Evolutionary conservation across 352 stramenopile species (phyloP).

Genomic region (Aphanomyces stellatus): DNA sequence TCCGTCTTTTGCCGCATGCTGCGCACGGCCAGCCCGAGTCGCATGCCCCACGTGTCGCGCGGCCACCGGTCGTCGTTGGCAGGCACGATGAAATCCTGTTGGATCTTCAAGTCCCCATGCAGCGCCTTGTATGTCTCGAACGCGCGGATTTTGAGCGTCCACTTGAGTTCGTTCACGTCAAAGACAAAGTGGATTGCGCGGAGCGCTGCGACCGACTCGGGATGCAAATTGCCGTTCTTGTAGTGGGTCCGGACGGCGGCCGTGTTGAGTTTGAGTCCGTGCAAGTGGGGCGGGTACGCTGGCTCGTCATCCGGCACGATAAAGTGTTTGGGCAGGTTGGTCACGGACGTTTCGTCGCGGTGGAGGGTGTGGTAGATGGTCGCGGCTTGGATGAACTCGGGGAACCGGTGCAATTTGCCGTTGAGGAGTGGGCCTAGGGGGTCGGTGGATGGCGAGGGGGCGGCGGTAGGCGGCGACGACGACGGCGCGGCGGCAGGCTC

Average conservation of each 20-base stretch:
- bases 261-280: conserved; percentile 10
- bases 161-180: conserved; percentile 17
- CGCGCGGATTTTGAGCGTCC: conserved; percentile 17
- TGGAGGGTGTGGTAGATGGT: conserved; percentile 11
- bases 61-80: conserved; percentile 20
- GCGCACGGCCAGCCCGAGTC: conserved; percentile 25
- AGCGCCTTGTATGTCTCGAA: conserved; percentile 26
- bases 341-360: not conserved
- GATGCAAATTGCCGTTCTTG: conserved; percentile 14
- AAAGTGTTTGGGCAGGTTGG: conserved; percentile 13
- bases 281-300: not conserved
- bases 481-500: not conserved
- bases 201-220: conserved; percentile 4
- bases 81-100: conserved; percentile 25
- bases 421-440: not conserved
- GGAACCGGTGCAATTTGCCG: conserved; percentile 3
- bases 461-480: not conserved
- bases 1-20: conserved; percentile 20
- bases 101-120: conserved; percentile 25
- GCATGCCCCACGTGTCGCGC: conserved; percentile 27
- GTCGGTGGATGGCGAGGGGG: not conserved
- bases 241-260: not conserved
- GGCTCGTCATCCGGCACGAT: not conserved
- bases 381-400: conserved; percentile 10
- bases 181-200: conserved; percentile 19